phyloP scores from a whole-genome alignment of 1,284 basidiomycete species.

The Puccinia hordei region DNA sequence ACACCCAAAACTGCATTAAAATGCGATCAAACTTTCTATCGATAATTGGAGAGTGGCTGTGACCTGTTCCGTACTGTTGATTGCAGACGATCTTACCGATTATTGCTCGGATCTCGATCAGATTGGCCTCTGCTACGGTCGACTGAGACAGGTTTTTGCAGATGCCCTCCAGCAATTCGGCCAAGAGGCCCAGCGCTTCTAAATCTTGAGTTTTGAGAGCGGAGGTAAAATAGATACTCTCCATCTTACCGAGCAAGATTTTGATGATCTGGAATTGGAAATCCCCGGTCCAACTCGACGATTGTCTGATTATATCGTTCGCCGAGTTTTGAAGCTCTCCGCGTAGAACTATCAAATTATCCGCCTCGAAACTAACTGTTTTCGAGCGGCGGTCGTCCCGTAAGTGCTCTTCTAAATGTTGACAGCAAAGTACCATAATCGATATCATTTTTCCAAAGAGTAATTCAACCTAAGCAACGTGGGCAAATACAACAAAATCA shows the following conservation, averaged over 20 bases:
- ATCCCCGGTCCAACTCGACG: conserved; percentile 1
- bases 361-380: background rate
- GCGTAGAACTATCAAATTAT: background rate
- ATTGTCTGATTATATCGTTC: background rate
- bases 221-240: background rate
- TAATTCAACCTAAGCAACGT: background rate
- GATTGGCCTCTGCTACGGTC: background rate
- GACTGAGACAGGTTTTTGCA: background rate
- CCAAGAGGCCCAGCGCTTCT: background rate
- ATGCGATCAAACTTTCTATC: conserved; percentile 25
- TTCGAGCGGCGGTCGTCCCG: background rate
- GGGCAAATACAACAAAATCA: background rate
- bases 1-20: conserved; percentile 26
- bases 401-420: background rate
- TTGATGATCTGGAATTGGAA: conserved; percentile 18
- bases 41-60: background rate
- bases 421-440: conserved; percentile 10
- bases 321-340: background rate
- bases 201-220: background rate
- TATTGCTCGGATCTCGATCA: conserved; percentile 2
- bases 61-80: background rate
- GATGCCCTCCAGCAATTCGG: background rate
- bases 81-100: background rate
- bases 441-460: conserved; percentile 5
- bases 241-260: background rate